Evolutionary conservation across 1,284 basidiomycete species (phyloP).

Genomic region (Ceratobasidium sp.): DNA sequence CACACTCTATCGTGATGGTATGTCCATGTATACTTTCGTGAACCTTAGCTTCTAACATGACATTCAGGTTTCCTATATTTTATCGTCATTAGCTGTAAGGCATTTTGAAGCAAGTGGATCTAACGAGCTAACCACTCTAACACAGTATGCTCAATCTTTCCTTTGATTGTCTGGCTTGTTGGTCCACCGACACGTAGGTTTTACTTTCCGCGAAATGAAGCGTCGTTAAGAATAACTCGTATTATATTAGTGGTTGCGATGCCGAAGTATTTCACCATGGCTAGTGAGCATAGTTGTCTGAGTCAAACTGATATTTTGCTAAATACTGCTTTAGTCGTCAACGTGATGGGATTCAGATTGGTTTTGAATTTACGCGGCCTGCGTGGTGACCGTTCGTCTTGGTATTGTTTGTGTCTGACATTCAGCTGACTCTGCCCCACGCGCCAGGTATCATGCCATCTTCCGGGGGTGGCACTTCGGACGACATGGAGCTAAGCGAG

Average conservation of each 20-base stretch:
- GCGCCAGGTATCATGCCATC: conserved; percentile 25
- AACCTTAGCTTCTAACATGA: background rate
- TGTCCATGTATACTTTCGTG: background rate
- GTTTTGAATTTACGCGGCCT: conserved; percentile 39
- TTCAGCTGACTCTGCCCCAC: background rate
- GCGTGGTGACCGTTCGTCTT: conserved; percentile 30
- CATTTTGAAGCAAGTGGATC: too few species aligned
- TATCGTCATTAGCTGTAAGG: conserved; percentile 38
- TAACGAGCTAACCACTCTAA: conserved; percentile 7
- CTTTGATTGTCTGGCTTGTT: conserved; percentile 38
- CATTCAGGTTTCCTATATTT: conserved; percentile 37
- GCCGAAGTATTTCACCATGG: conserved; percentile 34
- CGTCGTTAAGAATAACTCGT: background rate
- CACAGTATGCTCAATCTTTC: conserved; percentile 40
- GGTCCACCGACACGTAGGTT: conserved; percentile 27
- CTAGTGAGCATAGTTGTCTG: conserved; percentile 1
- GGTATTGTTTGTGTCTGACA: background rate
- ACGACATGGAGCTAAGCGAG: conserved; percentile 30
- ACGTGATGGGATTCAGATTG: conserved; percentile 40
- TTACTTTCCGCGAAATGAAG: background rate
- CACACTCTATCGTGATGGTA: conserved; percentile 40
- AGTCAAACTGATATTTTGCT: conserved; percentile 15
- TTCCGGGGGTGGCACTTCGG: conserved; percentile 20
- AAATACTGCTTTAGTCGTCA: conserved; percentile 30
- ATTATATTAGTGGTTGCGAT: conserved; percentile 36